Conservation (phyloP, 352 stramenopile species). For the Phytophthora pistaciae region DNA sequence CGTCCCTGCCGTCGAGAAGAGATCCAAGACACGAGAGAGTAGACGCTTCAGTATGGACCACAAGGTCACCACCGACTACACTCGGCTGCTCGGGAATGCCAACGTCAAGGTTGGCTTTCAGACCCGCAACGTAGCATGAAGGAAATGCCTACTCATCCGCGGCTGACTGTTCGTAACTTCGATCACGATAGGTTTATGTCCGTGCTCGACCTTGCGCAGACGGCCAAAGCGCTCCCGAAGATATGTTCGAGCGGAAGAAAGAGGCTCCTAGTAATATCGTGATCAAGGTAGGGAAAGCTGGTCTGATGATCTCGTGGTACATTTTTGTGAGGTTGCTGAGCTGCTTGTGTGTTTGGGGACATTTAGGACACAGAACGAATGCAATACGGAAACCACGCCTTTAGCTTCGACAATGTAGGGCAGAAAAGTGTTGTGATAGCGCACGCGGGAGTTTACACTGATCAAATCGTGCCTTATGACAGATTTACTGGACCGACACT, state of each 20-base stretch:
- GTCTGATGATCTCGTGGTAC: not conserved
- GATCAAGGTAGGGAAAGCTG: slow-evolving; percentile 60
- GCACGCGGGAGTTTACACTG: not conserved
- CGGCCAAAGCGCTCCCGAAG: slow-evolving; percentile 67
- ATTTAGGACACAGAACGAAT: slow-evolving; percentile 80
- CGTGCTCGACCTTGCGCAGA: slow-evolving; percentile 83
- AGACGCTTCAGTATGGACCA: slow-evolving; percentile 65
- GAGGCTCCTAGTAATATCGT: slow-evolving; percentile 84
- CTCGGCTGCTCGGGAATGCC: slow-evolving; percentile 73
- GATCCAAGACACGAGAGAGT: not conserved
- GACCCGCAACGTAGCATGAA: not conserved
- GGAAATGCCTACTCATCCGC: not conserved
- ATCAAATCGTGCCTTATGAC: not conserved
- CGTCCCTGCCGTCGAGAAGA: not conserved
- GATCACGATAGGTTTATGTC: slow-evolving; percentile 64
- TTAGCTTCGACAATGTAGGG: slow-evolving; percentile 84
- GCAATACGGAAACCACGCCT: slow-evolving; percentile 89
- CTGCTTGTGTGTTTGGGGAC: not conserved
- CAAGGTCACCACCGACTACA: slow-evolving; percentile 90
- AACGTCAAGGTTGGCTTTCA: slow-evolving; percentile 73
- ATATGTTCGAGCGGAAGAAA: slow-evolving; percentile 88
- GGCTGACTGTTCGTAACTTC: not conserved
- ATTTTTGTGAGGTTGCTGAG: not conserved
- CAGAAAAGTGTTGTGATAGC: not conserved
- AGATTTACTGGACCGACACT: slow-evolving; percentile 89